These are phyloP conservation scores for Sporothrix dimorphospora DNA, from an alignment of 2,329 filamentous ascomycete genomes.

Conservation along the genomic window DNA sequence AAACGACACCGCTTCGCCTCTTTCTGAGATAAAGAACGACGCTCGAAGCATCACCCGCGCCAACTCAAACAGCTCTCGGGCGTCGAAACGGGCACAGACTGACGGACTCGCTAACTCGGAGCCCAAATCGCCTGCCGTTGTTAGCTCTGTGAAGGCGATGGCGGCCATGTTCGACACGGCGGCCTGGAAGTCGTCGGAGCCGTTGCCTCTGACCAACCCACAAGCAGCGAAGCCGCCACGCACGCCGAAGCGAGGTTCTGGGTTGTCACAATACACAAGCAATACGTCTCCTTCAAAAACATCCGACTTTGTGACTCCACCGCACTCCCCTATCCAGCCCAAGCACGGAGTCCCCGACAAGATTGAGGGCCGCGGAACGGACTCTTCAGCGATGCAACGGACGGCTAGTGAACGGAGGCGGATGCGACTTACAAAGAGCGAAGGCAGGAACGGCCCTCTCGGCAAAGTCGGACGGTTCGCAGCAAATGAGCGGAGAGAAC, in stretches of 20 bases:
- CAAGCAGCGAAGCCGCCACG: not conserved
- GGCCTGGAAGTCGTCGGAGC: slow-evolving; percentile 24
- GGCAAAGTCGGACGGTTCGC: slow-evolving; percentile 11
- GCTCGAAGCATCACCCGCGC: not conserved
- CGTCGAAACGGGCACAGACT: not conserved
- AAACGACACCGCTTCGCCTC: not conserved
- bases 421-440: slow-evolving; percentile 28
- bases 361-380: not conserved
- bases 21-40: slow-evolving; percentile 31
- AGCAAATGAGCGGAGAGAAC: not conserved
- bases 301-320: not conserved
- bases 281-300: slow-evolving; percentile 33
- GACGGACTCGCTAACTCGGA: slow-evolving; percentile 34
- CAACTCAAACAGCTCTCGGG: slow-evolving; percentile 14
- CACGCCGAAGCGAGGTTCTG: slow-evolving; percentile 32
- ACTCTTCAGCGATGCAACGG: not conserved
- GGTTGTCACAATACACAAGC: slow-evolving; percentile 37
- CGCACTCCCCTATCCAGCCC: not conserved
- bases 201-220: not conserved
- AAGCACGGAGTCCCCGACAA: not conserved
- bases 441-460: slow-evolving; percentile 17
- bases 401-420: slow-evolving; percentile 21
- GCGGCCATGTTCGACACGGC: slow-evolving; percentile 55
- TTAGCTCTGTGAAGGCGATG: slow-evolving; percentile 51
- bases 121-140: slow-evolving; percentile 30